These are phyloP conservation scores for Tylopilus plumbeoviolaceoides DNA, from an alignment of 768 basidiomycete species.

Conservation along the genomic window DNA sequence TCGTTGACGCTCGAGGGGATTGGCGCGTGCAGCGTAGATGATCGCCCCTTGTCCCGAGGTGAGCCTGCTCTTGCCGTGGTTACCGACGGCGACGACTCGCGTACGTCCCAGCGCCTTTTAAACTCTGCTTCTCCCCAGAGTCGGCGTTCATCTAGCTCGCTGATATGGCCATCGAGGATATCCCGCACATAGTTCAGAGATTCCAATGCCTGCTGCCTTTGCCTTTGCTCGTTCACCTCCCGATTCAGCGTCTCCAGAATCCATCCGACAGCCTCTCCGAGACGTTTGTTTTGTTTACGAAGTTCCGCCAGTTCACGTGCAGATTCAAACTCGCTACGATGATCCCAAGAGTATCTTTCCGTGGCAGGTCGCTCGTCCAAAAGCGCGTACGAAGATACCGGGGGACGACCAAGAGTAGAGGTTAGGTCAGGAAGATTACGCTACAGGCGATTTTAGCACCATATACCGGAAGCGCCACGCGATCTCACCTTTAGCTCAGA, in stretches of 20 bases:
- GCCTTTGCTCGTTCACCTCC: constrained; percentile 41
- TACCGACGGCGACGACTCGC: constrained; percentile 19
- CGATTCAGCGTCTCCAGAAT: constrained; percentile 67
- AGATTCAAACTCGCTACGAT: constrained; percentile 63
- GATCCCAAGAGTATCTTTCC: constrained; percentile 69
- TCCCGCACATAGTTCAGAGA: constrained; percentile 76
- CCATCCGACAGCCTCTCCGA: constrained; percentile 72
- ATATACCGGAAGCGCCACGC: neutral
- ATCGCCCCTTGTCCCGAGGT: constrained; percentile 16
- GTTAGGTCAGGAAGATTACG: constrained; percentile 85
- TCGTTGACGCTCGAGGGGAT: constrained; percentile 20
- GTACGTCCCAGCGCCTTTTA: constrained; percentile 34
- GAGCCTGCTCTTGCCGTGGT: constrained; percentile 18
- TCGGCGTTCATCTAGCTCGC: constrained; percentile 61
- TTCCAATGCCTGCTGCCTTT: constrained; percentile 63
- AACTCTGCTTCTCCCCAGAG: constrained; percentile 54
- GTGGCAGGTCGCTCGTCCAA: constrained; percentile 52
- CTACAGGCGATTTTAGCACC: constrained; percentile 35
- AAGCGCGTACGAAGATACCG: constrained; percentile 54
- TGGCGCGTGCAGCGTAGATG: constrained; percentile 7
- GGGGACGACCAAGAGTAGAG: constrained; percentile 58
- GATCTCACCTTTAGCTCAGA: constrained; percentile 67
- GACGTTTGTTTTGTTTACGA: constrained; percentile 52
- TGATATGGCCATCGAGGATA: constrained; percentile 52
- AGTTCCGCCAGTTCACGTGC: constrained; percentile 58